A percentile compares a stretch with the other conserved stretches of the same genome.
Evolutionary conservation across 2,329 filamentous ascomycete genomes (phyloP).

Genomic region (Tolypocladium tropicale): DNA sequence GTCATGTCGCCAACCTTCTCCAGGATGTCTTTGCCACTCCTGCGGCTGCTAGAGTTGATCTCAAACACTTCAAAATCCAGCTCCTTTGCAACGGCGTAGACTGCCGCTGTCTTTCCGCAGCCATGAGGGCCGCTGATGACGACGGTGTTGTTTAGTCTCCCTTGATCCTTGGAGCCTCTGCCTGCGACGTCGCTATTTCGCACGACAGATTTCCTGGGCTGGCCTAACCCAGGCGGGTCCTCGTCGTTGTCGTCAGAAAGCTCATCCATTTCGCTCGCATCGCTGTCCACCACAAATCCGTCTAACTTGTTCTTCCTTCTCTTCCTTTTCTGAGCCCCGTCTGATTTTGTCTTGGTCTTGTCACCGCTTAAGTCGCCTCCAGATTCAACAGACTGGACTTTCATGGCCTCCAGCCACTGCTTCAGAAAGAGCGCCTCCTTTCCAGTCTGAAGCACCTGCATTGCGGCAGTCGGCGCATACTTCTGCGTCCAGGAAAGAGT

Average conservation of each 20-base stretch:
- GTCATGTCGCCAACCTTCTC: slow-evolving; percentile 97
- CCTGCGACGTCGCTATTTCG: slow-evolving; percentile 26
- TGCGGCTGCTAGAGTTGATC: slow-evolving; percentile 73
- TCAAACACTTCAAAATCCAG: slow-evolving; percentile 92
- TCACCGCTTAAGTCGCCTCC: slow-evolving; percentile 27
- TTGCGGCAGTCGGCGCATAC: slow-evolving; percentile 62
- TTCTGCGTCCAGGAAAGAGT: slow-evolving; percentile 68
- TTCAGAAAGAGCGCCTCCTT: slow-evolving; percentile 60
- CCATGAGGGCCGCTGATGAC: slow-evolving; percentile 82
- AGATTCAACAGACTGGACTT: slow-evolving; percentile 65
- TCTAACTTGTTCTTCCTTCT: slow-evolving; percentile 66
- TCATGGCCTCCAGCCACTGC: slow-evolving; percentile 71
- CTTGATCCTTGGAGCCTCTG: slow-evolving; percentile 29
- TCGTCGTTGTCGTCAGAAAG: slow-evolving; percentile 54
- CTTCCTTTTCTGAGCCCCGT: slow-evolving; percentile 42
- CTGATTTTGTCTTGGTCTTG: slow-evolving; percentile 18
- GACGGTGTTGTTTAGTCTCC: slow-evolving; percentile 61
- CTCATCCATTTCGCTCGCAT: slow-evolving; percentile 57
- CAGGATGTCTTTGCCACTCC: slow-evolving; percentile 80
- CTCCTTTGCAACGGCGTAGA: slow-evolving; percentile 87
- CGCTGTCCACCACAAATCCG: slow-evolving; percentile 69
- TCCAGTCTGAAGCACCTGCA: slow-evolving; percentile 66
- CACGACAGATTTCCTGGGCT: slow-evolving; percentile 44
- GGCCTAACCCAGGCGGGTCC: slow-evolving; percentile 24
- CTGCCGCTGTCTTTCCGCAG: slow-evolving; percentile 85